Conservation (phyloP, 768 basidiomycete genomes). For the Suillus variegatus region DNA sequence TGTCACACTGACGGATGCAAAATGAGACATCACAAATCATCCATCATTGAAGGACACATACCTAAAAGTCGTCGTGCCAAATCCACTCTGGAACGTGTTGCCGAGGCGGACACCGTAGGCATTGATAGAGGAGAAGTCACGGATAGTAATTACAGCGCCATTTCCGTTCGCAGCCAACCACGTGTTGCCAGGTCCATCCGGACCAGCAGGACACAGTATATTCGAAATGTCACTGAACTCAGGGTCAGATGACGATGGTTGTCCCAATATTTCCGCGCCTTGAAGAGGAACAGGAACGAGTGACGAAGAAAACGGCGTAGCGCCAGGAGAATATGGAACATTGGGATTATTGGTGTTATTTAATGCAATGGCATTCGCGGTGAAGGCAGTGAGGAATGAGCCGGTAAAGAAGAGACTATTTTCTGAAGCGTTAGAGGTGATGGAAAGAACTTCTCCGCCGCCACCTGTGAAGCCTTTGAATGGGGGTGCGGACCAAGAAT, state of each 20-base stretch:
- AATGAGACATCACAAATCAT: slow-evolving; percentile 15
- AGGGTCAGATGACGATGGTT: slow-evolving; percentile 60
- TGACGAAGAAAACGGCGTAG: slow-evolving; percentile 86
- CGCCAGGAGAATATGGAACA: slow-evolving; percentile 78
- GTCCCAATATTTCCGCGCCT: slow-evolving; percentile 56
- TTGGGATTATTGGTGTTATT: slow-evolving; percentile 83
- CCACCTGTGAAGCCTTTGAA: slow-evolving; percentile 83
- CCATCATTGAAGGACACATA: slow-evolving; percentile 36
- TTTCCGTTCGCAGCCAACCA: slow-evolving; percentile 84
- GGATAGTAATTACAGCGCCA: slow-evolving; percentile 72
- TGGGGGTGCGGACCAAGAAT: slow-evolving; percentile 74
- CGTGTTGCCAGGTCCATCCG: slow-evolving; percentile 74
- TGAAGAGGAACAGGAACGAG: slow-evolving; percentile 78
- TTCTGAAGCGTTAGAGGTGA: slow-evolving; percentile 70
- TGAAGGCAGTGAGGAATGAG: slow-evolving; percentile 78
- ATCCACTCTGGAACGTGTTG: slow-evolving; percentile 81
- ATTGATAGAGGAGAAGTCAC: slow-evolving; percentile 71
- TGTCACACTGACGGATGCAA: slow-evolving; percentile 57
- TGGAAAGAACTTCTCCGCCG: slow-evolving; percentile 68
- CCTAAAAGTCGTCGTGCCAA: slow-evolving; percentile 90
- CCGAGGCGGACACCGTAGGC: slow-evolving; percentile 85
- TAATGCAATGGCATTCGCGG: slow-evolving; percentile 44
- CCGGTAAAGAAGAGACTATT: slow-evolving; percentile 86
- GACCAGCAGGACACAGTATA: slow-evolving; percentile 85
- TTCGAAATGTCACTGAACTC: slow-evolving; percentile 64